These are phyloP conservation scores for Diaporthe batatas DNA, from an alignment of 2,329 filamentous ascomycete species.

Conservation along the genomic window DNA sequence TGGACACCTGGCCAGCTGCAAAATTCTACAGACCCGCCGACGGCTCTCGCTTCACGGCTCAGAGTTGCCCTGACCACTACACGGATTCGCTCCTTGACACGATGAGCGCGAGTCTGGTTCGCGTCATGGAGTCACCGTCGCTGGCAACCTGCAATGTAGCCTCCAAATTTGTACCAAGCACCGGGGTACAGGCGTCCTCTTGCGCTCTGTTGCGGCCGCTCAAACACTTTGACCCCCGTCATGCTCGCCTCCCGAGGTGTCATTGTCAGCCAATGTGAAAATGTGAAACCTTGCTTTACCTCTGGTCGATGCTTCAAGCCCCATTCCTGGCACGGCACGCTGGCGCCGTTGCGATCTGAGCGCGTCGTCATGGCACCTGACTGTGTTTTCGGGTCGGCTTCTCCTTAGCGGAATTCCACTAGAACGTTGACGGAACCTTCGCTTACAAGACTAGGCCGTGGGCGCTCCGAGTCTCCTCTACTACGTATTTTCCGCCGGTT, in stretches of 20 bases:
- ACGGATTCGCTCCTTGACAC: not conserved
- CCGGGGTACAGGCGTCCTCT: not conserved
- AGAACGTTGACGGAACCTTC: not conserved
- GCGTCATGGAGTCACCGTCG: slow-evolving; percentile 9
- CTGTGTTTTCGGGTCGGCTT: not conserved
- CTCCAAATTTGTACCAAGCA: not conserved
- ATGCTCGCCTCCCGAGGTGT: slow-evolving; percentile 25
- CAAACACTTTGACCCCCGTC: not conserved
- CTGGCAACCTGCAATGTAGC: slow-evolving; percentile 28
- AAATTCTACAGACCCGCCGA: slow-evolving; percentile 22
- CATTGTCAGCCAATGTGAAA: slow-evolving; percentile 3
- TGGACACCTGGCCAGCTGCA: not conserved
- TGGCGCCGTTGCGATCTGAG: slow-evolving; percentile 4
- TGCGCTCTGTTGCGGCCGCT: slow-evolving; percentile 4
- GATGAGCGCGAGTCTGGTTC: slow-evolving; percentile 2
- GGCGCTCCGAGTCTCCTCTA: not conserved
- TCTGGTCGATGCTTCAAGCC: not conserved
- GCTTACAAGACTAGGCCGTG: not conserved
- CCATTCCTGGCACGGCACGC: not conserved
- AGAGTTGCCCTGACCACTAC: slow-evolving; percentile 15
- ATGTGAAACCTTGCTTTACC: slow-evolving; percentile 16
- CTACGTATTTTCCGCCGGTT: slow-evolving; percentile 27
- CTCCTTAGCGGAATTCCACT: not conserved
- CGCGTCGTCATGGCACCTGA: not conserved
- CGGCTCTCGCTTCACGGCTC: slow-evolving; percentile 4